phyloP scores from a whole-genome alignment of 108 stramenopile genomes.

The Skeletonema tropicum region DNA sequence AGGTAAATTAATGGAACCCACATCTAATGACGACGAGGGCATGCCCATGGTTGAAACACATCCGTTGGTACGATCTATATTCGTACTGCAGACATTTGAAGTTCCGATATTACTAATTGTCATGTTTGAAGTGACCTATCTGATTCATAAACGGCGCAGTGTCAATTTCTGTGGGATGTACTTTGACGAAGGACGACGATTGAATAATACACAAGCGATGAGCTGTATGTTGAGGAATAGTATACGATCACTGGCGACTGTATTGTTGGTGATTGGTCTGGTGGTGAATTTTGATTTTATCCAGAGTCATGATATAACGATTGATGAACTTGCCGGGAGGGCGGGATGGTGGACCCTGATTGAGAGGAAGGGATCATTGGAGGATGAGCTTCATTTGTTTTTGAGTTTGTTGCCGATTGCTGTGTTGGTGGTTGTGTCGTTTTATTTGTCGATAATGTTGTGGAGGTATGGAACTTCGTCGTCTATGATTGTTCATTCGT shows the following conservation, averaged over 20 bases:
- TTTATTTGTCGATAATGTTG: slow-evolving; percentile 49
- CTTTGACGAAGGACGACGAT: slow-evolving; percentile 57
- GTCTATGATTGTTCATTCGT: slow-evolving; percentile 57
- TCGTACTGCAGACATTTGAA: slow-evolving; percentile 38
- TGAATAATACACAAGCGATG: slow-evolving; percentile 42
- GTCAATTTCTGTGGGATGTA: slow-evolving; percentile 64
- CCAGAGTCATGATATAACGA: not conserved
- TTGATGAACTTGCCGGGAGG: slow-evolving; percentile 35
- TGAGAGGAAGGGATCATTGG: slow-evolving; percentile 4
- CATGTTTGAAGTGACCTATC: slow-evolving; percentile 54
- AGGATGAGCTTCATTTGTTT: slow-evolving; percentile 37
- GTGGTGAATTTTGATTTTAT: slow-evolving; percentile 54
- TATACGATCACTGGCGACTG: slow-evolving; percentile 43
- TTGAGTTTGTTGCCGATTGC: slow-evolving; percentile 52
- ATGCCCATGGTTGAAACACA: slow-evolving; percentile 13
- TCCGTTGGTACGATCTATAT: slow-evolving; percentile 27
- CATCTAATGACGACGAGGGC: not conserved
- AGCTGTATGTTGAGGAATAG: slow-evolving; percentile 54
- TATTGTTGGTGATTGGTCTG: slow-evolving; percentile 39
- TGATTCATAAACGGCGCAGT: slow-evolving; percentile 52
- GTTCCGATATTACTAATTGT: slow-evolving; percentile 47
- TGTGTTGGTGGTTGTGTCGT: slow-evolving; percentile 33
- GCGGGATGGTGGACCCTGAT: slow-evolving; percentile 46
- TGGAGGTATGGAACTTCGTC: slow-evolving; percentile 57
- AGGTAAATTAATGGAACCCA: slow-evolving; percentile 13